Conservation (phyloP, 2,329 filamentous ascomycete species). For the Talaromyces sp. region DNA sequence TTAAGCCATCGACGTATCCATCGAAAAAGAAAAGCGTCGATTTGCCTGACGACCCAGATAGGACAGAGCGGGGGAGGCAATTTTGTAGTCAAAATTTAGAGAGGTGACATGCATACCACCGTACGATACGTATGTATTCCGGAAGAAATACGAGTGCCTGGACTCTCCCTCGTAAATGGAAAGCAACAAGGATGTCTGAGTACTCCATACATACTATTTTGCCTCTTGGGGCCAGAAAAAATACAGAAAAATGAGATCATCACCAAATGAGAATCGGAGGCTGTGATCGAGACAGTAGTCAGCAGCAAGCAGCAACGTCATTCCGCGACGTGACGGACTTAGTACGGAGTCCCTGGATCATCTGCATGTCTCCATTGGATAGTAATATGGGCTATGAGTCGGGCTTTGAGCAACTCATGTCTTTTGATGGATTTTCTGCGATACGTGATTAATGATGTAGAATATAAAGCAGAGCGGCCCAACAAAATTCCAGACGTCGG, state of each 20-base stretch:
- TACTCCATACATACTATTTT: background rate
- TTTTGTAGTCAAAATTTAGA: background rate
- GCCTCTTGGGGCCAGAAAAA: background rate
- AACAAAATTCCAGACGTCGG: background rate
- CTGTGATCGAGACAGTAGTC: background rate
- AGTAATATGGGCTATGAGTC: background rate
- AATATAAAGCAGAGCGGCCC: background rate
- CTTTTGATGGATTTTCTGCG: background rate
- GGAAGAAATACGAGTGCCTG: background rate
- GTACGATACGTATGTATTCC: background rate
- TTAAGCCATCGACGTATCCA: background rate
- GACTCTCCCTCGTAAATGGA: background rate
- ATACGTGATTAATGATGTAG: background rate
- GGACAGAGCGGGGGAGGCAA: background rate
- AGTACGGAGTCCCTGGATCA: background rate
- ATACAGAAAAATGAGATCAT: constrained; percentile 12
- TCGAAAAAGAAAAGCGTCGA: background rate
- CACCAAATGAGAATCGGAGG: constrained; percentile 8
- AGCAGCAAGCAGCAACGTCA: constrained; percentile 6
- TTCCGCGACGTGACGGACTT: constrained; percentile 2
- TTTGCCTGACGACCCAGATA: background rate
- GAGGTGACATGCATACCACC: background rate
- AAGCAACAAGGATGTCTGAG: background rate
- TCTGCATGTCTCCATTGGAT: background rate
- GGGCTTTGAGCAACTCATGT: background rate